Percentiles rank a stretch among this genome's conserved stretches.
Conservation (phyloP, 352 stramenopile species). For the Phytopythium oedochilum region DNA sequence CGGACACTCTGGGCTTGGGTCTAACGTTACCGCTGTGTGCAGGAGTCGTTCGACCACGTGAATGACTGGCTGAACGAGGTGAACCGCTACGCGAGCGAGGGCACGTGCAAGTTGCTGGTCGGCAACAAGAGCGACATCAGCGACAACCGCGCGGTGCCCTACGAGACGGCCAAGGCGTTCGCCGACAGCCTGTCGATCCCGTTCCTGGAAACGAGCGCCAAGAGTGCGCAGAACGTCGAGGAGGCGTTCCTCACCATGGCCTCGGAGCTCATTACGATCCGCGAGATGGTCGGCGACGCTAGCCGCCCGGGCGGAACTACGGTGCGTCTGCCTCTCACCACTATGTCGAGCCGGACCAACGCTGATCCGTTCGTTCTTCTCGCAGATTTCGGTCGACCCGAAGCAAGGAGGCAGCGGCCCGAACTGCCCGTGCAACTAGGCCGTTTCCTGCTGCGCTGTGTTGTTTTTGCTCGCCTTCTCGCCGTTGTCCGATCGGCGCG, state of each 20-base stretch:
- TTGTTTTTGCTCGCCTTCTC: neutral
- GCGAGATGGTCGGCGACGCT: slow-evolving; percentile 79
- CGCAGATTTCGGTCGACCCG: slow-evolving; percentile 29
- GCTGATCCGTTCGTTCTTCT: slow-evolving; percentile 7
- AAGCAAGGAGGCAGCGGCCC: slow-evolving; percentile 26
- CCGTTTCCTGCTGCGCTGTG: neutral
- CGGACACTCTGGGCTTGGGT: too few relatives aligned
- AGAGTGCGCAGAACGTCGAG: slow-evolving; percentile 98
- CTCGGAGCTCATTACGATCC: slow-evolving; percentile 95
- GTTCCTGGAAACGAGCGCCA: slow-evolving; percentile 99
- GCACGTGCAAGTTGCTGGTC: slow-evolving; percentile 98
- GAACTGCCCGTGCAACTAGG: slow-evolving; percentile 35
- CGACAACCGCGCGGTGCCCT: slow-evolving; percentile 94
- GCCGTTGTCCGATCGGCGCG: neutral
- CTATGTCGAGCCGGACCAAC: neutral
- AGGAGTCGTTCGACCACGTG: slow-evolving; percentile 99
- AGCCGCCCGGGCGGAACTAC: slow-evolving; percentile 62
- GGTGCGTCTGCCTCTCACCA: slow-evolving; percentile 21
- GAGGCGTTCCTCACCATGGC: slow-evolving; percentile 99
- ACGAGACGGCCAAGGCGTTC: slow-evolving; percentile 96
- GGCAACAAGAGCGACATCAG: slow-evolving; percentile 99
- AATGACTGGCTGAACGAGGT: slow-evolving; percentile 99
- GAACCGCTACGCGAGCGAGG: slow-evolving; percentile 97
- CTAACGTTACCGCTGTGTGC: neutral
- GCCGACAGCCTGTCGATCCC: slow-evolving; percentile 96